phyloP scores from a whole-genome alignment of 2,329 filamentous ascomycete genomes.

The Calonectria leucothoes region DNA sequence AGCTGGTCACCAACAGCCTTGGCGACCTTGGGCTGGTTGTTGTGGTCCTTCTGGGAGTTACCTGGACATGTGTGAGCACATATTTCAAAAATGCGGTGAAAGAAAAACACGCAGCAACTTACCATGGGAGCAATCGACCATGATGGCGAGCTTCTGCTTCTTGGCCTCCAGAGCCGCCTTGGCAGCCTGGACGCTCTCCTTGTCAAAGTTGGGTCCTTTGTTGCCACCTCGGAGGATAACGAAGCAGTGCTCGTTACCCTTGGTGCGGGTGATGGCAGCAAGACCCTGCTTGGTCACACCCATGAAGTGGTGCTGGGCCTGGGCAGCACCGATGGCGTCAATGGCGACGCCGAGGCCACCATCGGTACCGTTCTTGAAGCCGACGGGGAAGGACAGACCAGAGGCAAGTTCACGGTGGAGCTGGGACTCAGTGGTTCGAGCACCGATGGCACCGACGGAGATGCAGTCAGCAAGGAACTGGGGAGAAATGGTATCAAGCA shows the following conservation, averaged over 20 bases:
- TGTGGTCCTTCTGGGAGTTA: conserved; percentile 97
- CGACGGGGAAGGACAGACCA: conserved; percentile 95
- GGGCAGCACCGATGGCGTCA: conserved; percentile 91
- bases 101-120: conserved; percentile 72
- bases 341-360: conserved; percentile 91
- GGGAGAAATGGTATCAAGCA: conserved; percentile 98
- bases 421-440: conserved; percentile 95
- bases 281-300: conserved; percentile 98
- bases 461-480: conserved; percentile 98
- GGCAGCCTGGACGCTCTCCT: conserved; percentile 81
- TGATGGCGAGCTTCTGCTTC: conserved; percentile 87
- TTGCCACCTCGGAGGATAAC: conserved; percentile 94
- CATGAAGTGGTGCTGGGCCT: conserved; percentile 95
- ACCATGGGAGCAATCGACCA: conserved; percentile 99
- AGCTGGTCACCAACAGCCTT: conserved; percentile 86
- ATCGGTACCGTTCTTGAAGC: conserved; percentile 99
- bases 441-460: conserved; percentile 94
- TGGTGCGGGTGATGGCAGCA: conserved; percentile 92
- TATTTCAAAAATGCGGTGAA: conserved; percentile 68
- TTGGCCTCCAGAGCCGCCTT: conserved; percentile 85
- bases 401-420: conserved; percentile 95
- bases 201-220: conserved; percentile 94
- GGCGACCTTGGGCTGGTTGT: conserved; percentile 96
- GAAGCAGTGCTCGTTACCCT: conserved; percentile 96
- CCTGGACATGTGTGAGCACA: conserved; percentile 61